Base-by-base conservation (phyloP, 2,329 filamentous ascomycete species). In the Colletotrichum chrysophilum region DNA sequence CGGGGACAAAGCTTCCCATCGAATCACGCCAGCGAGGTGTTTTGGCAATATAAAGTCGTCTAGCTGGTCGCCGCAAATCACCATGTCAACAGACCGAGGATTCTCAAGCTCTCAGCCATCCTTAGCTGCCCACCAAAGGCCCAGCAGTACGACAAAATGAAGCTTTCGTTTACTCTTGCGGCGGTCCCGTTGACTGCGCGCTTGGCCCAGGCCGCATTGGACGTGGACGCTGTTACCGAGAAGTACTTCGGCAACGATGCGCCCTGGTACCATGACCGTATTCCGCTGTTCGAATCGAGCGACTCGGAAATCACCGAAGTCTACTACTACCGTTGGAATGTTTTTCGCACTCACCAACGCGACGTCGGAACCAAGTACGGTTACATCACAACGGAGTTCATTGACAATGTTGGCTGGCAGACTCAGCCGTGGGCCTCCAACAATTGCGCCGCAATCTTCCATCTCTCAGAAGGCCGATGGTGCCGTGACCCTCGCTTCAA, bases 281-380 rank as follows among this genome's bases (percentile, higher is more conserved):
- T 67, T 26, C 70, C 69, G 14, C 8, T 72, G 6, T 72, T 72
- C 55, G 70, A 72, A 64, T 72, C 70, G 2, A 67, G 70, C 62
- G 62, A 67, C 26, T 18, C 70, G 8, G 32, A 83, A 24, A 82
- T 87, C 66, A 83, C 87, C 76, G 84, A 86, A 73, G 85, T 88
- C 21, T 88, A 87, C 76, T 88, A 88, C 77, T 88, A 88, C 76
- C 83, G 86, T 52, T 85, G 84, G 80, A 83, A 83, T 13, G 82
- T 85, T 7, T 81, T 86, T 70, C 84, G 86, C 75, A 82, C 86
- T 12, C 86, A 88, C 76, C 79, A 86, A 30, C 82, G 83, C 58
- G 87, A 85, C 74, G 83, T 82, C 66, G 82, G 80, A 28, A 81
- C 84, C 34, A 84, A 84, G 8, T 83, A 83, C 52, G 86, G 86